A percentile compares a stretch with the other conserved stretches of the same genome.
Conservation (phyloP, 768 basidiomycete genomes). For the Rhodosporidiobolus odoratus region DNA sequence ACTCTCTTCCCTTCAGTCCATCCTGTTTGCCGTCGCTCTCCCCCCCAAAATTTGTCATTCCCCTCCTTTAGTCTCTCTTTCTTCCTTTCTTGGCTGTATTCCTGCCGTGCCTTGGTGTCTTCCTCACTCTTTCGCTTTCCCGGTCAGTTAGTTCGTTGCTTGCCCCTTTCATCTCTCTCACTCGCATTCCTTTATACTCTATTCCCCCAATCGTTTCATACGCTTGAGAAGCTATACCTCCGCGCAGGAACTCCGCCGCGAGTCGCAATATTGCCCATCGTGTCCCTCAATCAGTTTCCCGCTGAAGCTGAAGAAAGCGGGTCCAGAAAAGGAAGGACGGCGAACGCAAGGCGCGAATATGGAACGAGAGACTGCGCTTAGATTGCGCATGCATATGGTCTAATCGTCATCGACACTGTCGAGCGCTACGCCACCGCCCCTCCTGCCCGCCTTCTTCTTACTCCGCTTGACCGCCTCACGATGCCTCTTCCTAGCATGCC, state of each 20-base stretch:
- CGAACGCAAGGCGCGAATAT: too few species aligned
- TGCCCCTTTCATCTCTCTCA: background rate
- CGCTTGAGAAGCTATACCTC: background rate
- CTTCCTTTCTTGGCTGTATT: background rate
- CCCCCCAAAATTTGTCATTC: too few species aligned
- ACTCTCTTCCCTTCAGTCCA: background rate
- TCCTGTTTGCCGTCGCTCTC: background rate
- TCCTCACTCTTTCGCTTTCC: background rate
- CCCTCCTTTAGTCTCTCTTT: background rate
- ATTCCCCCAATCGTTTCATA: background rate
- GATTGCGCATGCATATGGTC: too few species aligned
- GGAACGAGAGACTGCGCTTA: too few species aligned
- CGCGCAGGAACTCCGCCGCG: background rate
- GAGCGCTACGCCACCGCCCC: background rate
- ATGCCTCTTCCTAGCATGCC: conserved; percentile 30
- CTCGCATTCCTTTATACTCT: background rate
- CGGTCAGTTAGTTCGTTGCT: background rate
- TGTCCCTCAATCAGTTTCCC: background rate
- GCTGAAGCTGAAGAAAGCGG: background rate
- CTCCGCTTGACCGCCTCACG: conserved; percentile 35
- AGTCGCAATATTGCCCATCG: background rate
- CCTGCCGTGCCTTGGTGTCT: background rate
- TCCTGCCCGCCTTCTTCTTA: conserved; percentile 15
- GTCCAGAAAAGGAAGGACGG: too few species aligned
- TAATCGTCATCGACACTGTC: conserved; percentile 15